Evolutionary conservation across 2,329 filamentous ascomycete genomes (phyloP).

Genomic region (Aspergillus novoparasiticus): DNA sequence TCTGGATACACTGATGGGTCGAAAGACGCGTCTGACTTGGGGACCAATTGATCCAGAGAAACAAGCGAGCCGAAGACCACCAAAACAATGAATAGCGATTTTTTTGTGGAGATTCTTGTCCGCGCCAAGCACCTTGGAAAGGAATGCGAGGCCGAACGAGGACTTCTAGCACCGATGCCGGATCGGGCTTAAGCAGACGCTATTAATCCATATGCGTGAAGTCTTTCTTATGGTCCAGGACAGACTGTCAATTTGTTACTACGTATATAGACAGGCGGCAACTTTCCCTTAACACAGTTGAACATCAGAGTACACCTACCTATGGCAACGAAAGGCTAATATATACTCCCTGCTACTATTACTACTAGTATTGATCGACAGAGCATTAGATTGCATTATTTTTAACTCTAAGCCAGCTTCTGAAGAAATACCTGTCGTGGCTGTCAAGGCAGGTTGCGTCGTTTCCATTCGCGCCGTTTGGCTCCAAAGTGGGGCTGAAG

Average conservation of each 20-base stretch:
- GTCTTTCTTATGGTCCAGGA: not conserved
- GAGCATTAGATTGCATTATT: not conserved
- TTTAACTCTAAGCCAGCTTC: not conserved
- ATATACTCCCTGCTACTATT: not conserved
- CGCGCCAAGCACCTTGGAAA: not conserved
- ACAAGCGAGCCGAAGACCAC: not conserved
- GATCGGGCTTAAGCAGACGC: not conserved
- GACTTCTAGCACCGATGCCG: not conserved
- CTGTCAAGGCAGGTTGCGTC: not conserved
- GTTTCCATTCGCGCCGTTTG: slow-evolving; percentile 8
- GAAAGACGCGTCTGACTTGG: not conserved
- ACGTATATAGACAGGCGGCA: not conserved
- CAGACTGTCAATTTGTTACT: not conserved
- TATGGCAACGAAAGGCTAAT: not conserved
- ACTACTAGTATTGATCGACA: not conserved
- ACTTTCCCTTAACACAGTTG: not conserved
- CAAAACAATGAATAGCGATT: slow-evolving; percentile 1
- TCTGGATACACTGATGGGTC: not conserved
- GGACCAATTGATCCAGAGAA: slow-evolving; percentile 2
- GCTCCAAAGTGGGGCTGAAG: slow-evolving; percentile 1
- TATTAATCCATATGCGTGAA: not conserved
- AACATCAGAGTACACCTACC: not conserved
- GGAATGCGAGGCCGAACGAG: not conserved
- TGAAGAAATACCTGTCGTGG: not conserved
- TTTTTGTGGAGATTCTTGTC: slow-evolving; percentile 1